Evolutionary conservation across 2,329 filamentous ascomycete genomes (phyloP), one percentile per base, ranked within the genome.

Genomic region (Aspergillus candidus): DNA sequence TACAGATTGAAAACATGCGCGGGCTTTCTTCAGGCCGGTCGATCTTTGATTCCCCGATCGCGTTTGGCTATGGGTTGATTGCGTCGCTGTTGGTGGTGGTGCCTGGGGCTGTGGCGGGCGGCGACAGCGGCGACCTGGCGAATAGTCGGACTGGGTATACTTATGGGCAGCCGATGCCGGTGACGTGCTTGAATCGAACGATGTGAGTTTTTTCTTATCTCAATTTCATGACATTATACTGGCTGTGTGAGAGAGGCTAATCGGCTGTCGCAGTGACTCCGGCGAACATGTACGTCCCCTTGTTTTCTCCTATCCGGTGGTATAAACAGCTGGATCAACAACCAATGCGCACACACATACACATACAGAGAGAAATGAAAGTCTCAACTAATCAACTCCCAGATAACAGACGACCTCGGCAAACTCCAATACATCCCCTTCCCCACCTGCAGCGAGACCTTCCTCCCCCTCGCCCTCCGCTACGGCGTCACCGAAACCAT

Each of bases 351-450:
- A 35, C 14, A 10, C 17, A 15, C 13, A 17, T 32, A 44, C 17
- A 54, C 18, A 56, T 4, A 30, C 6, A 18, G 18, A 18, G 6
- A 6, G 18, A n/a, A 12, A 27, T 3, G 15, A 27, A 49, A 41
- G 17, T 32, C 11, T 36, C 29, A 45, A 44, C 15, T 47, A 31
- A 48, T 48, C 45, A 42, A 12, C 38, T 10, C 33, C 11, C 48
- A 72, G 73, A 83, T 96, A 60, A 84, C 88, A 61, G 82, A 94
- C 63, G 75, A 77, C 31, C 76, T 83, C 52, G 84, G 93, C 60
- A 84, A 94, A 65, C 80, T 96, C 44, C 79, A 94, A 76, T 97
- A 93, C 76, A 83, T 93, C 35, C 88, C 91, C 32, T 97, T 97
- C 68, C 87, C 87, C 17, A 76, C 77, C 30, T 97, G 93, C 78